Evolutionary conservation across 2,329 filamentous ascomycete genomes (phyloP), one percentile per base, ranked within the genome.

Genomic region (Colletotrichum phormii): DNA sequence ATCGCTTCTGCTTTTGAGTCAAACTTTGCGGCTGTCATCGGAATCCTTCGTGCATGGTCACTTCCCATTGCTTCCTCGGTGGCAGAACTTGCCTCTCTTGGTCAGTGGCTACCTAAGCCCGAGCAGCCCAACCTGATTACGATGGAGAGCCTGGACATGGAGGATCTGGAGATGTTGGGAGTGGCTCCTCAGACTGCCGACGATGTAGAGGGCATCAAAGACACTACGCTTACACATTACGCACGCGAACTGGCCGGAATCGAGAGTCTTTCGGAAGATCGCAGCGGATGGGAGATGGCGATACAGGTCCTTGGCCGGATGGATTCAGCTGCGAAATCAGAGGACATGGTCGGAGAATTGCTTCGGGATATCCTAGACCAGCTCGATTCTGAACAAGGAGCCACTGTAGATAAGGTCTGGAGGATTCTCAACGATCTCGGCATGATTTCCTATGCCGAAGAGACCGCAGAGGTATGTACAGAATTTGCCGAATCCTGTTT

Each of bases 281-380:
- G 88, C 49, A 92, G 95, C 77, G 95, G 96, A 9, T 98, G 96
- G 96, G 95, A 98, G 83, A 84, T 98, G 79, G 93, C 95, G 0
- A 91, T 98, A 55, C 91, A 95, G 72, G 89, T 98, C 12, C 86
- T 98, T 58, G 94, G 93, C 11, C 91, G 96, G 66, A 89, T 98
- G 79, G 93, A 97, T 78, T 91, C 95, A 72, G 86, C 89, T 0
- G 86, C 90, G 61, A 89, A 90, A 62, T 94, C 94, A 8, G 92
- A 94, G 78, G 89, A 92, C 75, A 92, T 92, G 72, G 93, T 98
- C 12, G 89, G 91, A 53, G 89, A 93, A 72, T 84, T 98, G 74
- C 86, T 98, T 65, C 83, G 86, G 55, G 89, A 92, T 67, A 86
- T 92, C 26, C 86, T 98, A n/a, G 81, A 82, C 33, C 86, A 83